Evolutionary conservation across 352 stramenopile species (phyloP).

Genomic region (Phytophthora sojae): DNA sequence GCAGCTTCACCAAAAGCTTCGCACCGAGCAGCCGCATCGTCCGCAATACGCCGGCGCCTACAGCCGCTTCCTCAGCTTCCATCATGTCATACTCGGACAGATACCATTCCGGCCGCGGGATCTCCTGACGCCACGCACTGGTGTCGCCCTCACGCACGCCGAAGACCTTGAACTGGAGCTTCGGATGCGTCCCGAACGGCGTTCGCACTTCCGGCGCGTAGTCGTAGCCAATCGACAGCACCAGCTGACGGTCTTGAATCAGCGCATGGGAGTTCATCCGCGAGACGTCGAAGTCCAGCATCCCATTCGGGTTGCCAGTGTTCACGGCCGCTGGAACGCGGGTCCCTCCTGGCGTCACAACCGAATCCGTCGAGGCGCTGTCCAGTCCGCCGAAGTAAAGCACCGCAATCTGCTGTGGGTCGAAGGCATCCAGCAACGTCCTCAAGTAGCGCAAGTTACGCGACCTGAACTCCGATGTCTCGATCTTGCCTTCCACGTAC

Average conservation of each 20-base stretch:
- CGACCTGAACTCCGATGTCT: slow-evolving; percentile 69
- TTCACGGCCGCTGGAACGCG: slow-evolving; percentile 24
- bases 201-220: slow-evolving; percentile 33
- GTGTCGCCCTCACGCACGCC: slow-evolving; percentile 62
- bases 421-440: slow-evolving; percentile 77
- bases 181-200: slow-evolving; percentile 36
- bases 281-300: slow-evolving; percentile 81
- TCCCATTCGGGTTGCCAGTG: slow-evolving; percentile 47
- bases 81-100: slow-evolving; percentile 66
- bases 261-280: slow-evolving; percentile 81
- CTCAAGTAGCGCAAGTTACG: slow-evolving; percentile 77
- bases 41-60: slow-evolving; percentile 53
- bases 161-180: slow-evolving; percentile 78
- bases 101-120: slow-evolving; percentile 82
- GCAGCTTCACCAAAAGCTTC: slow-evolving; percentile 76
- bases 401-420: slow-evolving; percentile 82
- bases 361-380: slow-evolving; percentile 30
- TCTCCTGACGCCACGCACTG: slow-evolving; percentile 63
- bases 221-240: slow-evolving; percentile 75
- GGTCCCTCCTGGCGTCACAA: slow-evolving; percentile 36
- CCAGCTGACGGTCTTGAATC: slow-evolving; percentile 70
- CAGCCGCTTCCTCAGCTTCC: slow-evolving; percentile 50
- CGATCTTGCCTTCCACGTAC: slow-evolving; percentile 78
- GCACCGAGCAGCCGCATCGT: slow-evolving; percentile 71
- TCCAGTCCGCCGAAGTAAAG: slow-evolving; percentile 53